A percentile compares a stretch with the other conserved stretches of the same genome.
phyloP scores from a whole-genome alignment of 2,329 filamentous ascomycete genomes.

The Neopestalotiopsis sp. region DNA sequence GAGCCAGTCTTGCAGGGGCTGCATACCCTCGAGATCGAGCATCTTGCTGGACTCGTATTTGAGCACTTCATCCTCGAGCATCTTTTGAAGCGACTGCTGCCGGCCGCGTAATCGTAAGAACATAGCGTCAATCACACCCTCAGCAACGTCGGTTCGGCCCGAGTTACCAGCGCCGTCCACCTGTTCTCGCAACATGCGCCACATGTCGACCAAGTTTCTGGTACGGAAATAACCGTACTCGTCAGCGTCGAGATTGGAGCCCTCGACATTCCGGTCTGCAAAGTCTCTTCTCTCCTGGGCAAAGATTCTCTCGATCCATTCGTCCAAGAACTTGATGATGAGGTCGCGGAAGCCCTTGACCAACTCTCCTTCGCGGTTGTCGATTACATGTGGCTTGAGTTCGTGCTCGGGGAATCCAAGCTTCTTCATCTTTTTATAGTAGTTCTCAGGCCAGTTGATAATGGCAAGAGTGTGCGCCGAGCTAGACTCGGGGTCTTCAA shows the following conservation, averaged over 20 bases:
- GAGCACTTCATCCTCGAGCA: slow-evolving; percentile 83
- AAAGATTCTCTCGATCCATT: slow-evolving; percentile 97
- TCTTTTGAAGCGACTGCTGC: slow-evolving; percentile 84
- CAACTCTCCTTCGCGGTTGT: slow-evolving; percentile 87
- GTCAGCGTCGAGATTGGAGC: slow-evolving; percentile 79
- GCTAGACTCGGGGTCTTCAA: slow-evolving; percentile 84
- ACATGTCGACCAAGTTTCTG: slow-evolving; percentile 90
- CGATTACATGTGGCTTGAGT: slow-evolving; percentile 85
- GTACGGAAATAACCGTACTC: slow-evolving; percentile 91
- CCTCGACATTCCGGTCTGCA: slow-evolving; percentile 74
- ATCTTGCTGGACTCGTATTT: slow-evolving; percentile 68
- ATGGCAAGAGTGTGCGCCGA: slow-evolving; percentile 90
- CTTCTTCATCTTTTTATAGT: slow-evolving; percentile 94
- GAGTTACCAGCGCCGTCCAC: slow-evolving; percentile 84
- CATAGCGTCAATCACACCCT: slow-evolving; percentile 96
- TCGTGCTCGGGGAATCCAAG: slow-evolving; percentile 79
- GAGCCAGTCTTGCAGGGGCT: slow-evolving; percentile 92
- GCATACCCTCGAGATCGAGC: slow-evolving; percentile 68
- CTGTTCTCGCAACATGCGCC: slow-evolving; percentile 97
- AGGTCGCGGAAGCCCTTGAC: slow-evolving; percentile 93
- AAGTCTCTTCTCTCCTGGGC: slow-evolving; percentile 83
- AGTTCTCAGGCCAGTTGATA: slow-evolving; percentile 93
- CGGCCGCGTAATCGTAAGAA: slow-evolving; percentile 82
- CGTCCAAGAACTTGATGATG: slow-evolving; percentile 93
- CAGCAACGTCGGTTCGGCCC: slow-evolving; percentile 85